Conservation (phyloP, 2,329 filamentous ascomycete species). For the Ophiostoma pallidulum region DNA sequence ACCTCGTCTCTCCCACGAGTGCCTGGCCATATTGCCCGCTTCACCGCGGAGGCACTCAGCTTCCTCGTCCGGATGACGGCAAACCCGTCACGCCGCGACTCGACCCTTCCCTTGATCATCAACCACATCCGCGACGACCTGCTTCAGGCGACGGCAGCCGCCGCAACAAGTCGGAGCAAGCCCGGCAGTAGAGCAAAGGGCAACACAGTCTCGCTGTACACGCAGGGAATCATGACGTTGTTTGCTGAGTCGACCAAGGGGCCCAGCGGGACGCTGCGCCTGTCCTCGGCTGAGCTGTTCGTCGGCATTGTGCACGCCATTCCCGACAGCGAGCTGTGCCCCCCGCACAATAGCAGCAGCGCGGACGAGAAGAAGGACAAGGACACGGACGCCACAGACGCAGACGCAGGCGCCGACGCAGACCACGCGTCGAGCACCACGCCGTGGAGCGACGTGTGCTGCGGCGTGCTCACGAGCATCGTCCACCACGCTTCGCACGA, state of each 20-base stretch:
- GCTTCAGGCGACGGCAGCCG: slow-evolving; percentile 22
- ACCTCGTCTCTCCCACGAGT: slow-evolving; percentile 37
- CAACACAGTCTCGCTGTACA: slow-evolving; percentile 52
- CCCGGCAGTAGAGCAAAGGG: slow-evolving; percentile 4
- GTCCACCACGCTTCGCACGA: slow-evolving; percentile 72
- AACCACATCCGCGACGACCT: slow-evolving; percentile 64
- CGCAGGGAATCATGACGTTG: slow-evolving; percentile 83
- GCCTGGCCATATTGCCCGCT: slow-evolving; percentile 79
- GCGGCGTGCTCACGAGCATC: slow-evolving; percentile 68
- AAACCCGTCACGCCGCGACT: slow-evolving; percentile 58
- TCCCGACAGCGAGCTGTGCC: slow-evolving; percentile 37
- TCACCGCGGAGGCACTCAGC: slow-evolving; percentile 89
- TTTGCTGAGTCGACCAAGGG: slow-evolving; percentile 73
- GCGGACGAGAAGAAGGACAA: slow-evolving; percentile 25
- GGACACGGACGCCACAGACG: too few species aligned
- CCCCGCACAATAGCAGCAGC: background rate
- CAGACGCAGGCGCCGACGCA: too few species aligned
- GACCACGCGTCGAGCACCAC: slow-evolving; percentile 25
- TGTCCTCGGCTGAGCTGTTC: slow-evolving; percentile 46
- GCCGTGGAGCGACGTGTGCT: slow-evolving; percentile 56
- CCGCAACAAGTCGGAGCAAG: slow-evolving; percentile 42
- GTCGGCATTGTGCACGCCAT: slow-evolving; percentile 41
- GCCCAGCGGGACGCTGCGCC: slow-evolving; percentile 50
- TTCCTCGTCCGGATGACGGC: slow-evolving; percentile 88
- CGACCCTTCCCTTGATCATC: slow-evolving; percentile 61